Evolutionary conservation across 176 grass and related monocot genomes (phyloP).

Genomic region (Aegilops umbellulata): DNA sequence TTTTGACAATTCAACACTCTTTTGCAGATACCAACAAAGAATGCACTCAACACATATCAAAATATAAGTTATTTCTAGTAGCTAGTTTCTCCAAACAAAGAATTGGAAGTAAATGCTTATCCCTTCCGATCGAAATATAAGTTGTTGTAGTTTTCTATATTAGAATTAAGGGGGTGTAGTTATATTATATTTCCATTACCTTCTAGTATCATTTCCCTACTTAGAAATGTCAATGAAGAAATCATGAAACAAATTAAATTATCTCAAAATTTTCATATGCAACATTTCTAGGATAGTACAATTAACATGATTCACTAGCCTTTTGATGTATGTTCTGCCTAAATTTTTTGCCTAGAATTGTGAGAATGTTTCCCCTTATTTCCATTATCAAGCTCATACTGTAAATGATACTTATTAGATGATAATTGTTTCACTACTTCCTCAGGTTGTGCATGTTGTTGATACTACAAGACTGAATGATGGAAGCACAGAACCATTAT

Average conservation of each 20-base stretch:
- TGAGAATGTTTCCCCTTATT: too few species aligned
- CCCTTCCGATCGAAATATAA: background rate
- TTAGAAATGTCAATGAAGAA: background rate
- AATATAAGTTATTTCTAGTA: background rate
- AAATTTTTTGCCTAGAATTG: too few species aligned
- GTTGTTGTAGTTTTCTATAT: background rate
- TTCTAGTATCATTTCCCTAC: background rate
- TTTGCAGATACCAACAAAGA: too few species aligned
- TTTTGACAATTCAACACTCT: background rate
- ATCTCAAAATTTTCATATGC: background rate
- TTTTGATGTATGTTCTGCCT: too few species aligned
- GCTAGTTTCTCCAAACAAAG: background rate
- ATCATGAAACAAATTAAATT: background rate
- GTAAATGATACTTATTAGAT: background rate
- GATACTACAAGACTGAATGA: constrained; percentile 54
- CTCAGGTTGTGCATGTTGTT: constrained; percentile 95
- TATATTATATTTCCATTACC: background rate
- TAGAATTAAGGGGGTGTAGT: background rate
- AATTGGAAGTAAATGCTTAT: background rate
- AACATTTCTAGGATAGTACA: too few species aligned
- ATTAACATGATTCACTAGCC: too few species aligned
- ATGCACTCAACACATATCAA: background rate
- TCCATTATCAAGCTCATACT: background rate
- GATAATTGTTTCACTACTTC: constrained; percentile 18
- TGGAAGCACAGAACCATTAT: constrained; percentile 56